Base-by-base conservation (phyloP, 352 stramenopile species). In the Globisporangium heterothallicum region DNA sequence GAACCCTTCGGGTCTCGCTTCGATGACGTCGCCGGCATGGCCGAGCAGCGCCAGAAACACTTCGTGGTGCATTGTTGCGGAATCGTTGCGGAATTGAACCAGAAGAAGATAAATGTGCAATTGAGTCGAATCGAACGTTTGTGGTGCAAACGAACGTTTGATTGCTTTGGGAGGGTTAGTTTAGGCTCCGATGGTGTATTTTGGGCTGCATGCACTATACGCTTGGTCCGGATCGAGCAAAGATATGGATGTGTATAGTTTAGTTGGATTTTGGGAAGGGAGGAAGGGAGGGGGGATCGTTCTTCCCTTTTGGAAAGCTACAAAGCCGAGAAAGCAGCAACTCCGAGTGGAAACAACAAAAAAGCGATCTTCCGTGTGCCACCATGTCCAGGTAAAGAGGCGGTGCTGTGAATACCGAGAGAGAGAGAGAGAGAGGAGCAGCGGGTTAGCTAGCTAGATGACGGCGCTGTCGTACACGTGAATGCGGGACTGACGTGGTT, bases 41-140 rank as follows among this genome's bases (percentile, higher is more conserved):
- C 79, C 79, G 38, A 90, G 64, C 54, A 90, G 59, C 56, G 79
- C 79, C 49, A 90, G 64, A 61, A 90, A 84, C 26, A 90, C 70
- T 58, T 90, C 79, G 61, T 90, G 79, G 56, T 86, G 79, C 79
- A 90, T 90, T 6, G 7, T 55, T 44, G 14, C 7, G 30, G 29
- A 34, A 34, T 30, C 26, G 19, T 53, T 30, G 30, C n/a, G 19
- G 21, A 50, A 19, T 46, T 36, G 30, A 10, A 10, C 38, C 6
- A 36, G 12, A 13, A 36, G n/a, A n/a, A n/a, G n/a, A 22, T n/a
- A 3, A 46, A 46, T 0, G 49, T 48, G 26, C 41, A 43, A 57
- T 46, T 47, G 4, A 46, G 6, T n/a, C n/a, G n/a, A n/a, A n/a
- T n/a, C n/a, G n/a, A n/a, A n/a, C n/a, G n/a, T n/a, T n/a, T n/a